These are phyloP conservation scores for Trichothecium sympodiale DNA, from an alignment of 2,329 filamentous ascomycete species.

Conservation along the genomic window DNA sequence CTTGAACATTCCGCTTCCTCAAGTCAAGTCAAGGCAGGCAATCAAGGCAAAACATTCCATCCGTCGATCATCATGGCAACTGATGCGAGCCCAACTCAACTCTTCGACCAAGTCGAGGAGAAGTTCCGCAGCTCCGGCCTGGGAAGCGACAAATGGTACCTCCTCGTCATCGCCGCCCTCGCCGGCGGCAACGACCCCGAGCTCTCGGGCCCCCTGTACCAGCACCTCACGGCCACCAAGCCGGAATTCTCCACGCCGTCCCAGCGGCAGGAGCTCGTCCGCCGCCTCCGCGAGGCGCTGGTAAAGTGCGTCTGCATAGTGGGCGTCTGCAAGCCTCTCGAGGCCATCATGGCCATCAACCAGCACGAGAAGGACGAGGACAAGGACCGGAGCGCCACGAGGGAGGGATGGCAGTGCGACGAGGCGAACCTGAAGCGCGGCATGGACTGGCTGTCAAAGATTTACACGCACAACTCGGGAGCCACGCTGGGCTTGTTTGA, in stretches of 20 bases:
- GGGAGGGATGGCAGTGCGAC: constrained; percentile 48
- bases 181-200: constrained; percentile 8
- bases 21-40: no score
- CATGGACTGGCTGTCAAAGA: constrained; percentile 41
- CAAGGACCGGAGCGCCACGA: constrained; percentile 40
- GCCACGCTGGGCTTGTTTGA: constrained; percentile 22
- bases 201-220: constrained; percentile 4
- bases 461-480: constrained; percentile 40
- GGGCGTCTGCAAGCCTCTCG: constrained; percentile 52
- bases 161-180: constrained; percentile 6
- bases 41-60: no score
- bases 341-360: constrained; percentile 45
- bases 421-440: constrained; percentile 41
- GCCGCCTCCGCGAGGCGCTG: constrained; percentile 43
- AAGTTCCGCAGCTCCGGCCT: constrained; percentile 4
- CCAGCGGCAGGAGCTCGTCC: constrained; percentile 34
- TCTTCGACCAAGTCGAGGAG: constrained; percentile 7
- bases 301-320: constrained; percentile 47
- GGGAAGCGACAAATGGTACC: constrained; percentile 7
- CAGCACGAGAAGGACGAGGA: constrained; percentile 41
- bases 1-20: no score
- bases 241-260: constrained; percentile 30
- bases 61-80: no score
- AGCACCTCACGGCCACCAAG: constrained; percentile 32
- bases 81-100: no score